A percentile compares a stretch with the other conserved stretches of the same genome.
Conservation (phyloP, 2,329 filamentous ascomycete genomes). For the Monosporascus sp. region DNA sequence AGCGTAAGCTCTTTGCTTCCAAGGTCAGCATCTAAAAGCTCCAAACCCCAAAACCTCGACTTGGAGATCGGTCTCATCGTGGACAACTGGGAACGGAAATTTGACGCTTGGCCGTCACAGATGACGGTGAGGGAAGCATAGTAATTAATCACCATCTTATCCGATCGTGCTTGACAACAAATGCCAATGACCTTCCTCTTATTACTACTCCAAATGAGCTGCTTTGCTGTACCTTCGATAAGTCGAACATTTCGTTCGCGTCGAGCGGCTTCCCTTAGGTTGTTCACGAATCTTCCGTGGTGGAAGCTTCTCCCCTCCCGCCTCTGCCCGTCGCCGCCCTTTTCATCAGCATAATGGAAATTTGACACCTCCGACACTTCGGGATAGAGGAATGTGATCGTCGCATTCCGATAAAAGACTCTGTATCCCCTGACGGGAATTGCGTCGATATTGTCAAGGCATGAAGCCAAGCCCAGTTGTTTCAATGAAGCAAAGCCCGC, state of each 20-base stretch:
- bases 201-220: neutral
- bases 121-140: slow-evolving; percentile 4
- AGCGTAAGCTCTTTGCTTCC: neutral
- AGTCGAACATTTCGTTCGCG: neutral
- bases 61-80: neutral
- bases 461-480: slow-evolving; percentile 54
- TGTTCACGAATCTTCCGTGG: slow-evolving; percentile 6
- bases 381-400: slow-evolving; percentile 58
- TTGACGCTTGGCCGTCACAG: slow-evolving; percentile 5
- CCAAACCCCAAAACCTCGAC: slow-evolving; percentile 6
- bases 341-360: too few relatives aligned
- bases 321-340: neutral
- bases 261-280: slow-evolving; percentile 3
- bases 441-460: slow-evolving; percentile 61
- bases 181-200: slow-evolving; percentile 1
- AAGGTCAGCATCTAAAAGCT: slow-evolving; percentile 5
- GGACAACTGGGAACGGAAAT: slow-evolving; percentile 3
- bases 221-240: slow-evolving; percentile 1
- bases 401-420: slow-evolving; percentile 53
- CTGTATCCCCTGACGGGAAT: slow-evolving; percentile 59
- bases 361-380: neutral
- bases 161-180: neutral
- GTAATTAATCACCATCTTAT: neutral
- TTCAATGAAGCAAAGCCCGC: slow-evolving; percentile 57
- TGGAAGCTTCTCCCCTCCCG: slow-evolving; percentile 3